Conservation (phyloP, 1,139 yeast genomes). For the Pichia sorboxylosa region DNA sequence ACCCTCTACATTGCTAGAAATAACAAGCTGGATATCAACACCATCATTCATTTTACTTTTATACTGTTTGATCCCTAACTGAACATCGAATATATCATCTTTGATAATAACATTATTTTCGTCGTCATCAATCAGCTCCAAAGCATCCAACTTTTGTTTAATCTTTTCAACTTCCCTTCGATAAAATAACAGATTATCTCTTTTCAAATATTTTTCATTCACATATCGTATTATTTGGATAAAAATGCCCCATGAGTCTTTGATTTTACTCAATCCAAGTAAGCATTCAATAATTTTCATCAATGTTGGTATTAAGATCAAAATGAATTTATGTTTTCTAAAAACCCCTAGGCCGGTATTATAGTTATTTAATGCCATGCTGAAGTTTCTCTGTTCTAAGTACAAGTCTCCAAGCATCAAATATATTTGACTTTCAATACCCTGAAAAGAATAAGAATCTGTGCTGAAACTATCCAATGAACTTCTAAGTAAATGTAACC, state of each 20-base stretch:
- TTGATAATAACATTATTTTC: slow-evolving; percentile 8
- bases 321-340: slow-evolving; percentile 24
- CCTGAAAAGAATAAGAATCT: slow-evolving; percentile 22
- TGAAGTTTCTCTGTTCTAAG: slow-evolving; percentile 23
- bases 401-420: slow-evolving; percentile 41
- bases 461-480: slow-evolving; percentile 27
- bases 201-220: slow-evolving; percentile 21
- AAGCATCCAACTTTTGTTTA: background rate
- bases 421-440: slow-evolving; percentile 32
- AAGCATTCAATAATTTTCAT: no score
- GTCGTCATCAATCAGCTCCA: background rate
- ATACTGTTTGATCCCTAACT: no score
- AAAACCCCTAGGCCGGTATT: slow-evolving; percentile 25
- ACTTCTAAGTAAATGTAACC: slow-evolving; percentile 26
- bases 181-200: slow-evolving; percentile 4
- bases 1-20: no score
- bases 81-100: slow-evolving; percentile 15
- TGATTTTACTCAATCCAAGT: no score
- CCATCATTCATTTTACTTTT: slow-evolving; percentile 16
- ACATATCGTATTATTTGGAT: no score
- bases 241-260: no score
- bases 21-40: slow-evolving; percentile 21
- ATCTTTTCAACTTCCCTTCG: background rate
- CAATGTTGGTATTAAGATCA: no score
- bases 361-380: slow-evolving; percentile 32